Conservation (phyloP, 805 yeast genomes). For the Saccharomycopsis capsularis region DNA sequence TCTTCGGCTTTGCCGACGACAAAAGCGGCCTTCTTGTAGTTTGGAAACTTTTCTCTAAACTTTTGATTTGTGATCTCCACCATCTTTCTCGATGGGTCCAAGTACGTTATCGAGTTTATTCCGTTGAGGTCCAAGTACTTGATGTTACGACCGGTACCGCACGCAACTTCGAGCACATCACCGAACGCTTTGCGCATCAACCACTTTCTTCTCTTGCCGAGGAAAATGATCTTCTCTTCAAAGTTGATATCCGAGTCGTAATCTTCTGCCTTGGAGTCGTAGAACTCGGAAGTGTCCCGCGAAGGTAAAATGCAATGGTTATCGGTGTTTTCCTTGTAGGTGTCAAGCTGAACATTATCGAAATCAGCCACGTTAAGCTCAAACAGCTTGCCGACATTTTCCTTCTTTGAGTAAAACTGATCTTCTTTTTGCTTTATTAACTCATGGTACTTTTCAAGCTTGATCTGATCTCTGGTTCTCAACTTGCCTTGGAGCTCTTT, state of each 20-base stretch:
- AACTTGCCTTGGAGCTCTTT: slow-evolving; percentile 54
- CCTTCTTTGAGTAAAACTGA: slow-evolving; percentile 12
- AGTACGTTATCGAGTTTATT: slow-evolving; percentile 68
- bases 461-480: slow-evolving; percentile 58
- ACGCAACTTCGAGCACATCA: slow-evolving; percentile 88
- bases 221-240: slow-evolving; percentile 39
- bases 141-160: slow-evolving; percentile 94
- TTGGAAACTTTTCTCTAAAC: slow-evolving; percentile 61
- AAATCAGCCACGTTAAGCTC: slow-evolving; percentile 17
- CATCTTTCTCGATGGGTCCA: slow-evolving; percentile 84
- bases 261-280: slow-evolving; percentile 67
- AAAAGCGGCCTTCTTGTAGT: slow-evolving; percentile 67
- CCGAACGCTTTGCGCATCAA: slow-evolving; percentile 72
- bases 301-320: slow-evolving; percentile 47
- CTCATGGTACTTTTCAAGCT: slow-evolving; percentile 51
- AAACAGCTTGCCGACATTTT: slow-evolving; percentile 30
- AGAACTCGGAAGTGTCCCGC: slow-evolving; percentile 74
- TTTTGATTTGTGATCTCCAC: slow-evolving; percentile 70
- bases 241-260: slow-evolving; percentile 73
- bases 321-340: slow-evolving; percentile 16
- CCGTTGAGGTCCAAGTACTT: slow-evolving; percentile 57
- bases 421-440: slow-evolving; percentile 35
- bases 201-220: slow-evolving; percentile 66
- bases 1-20: slow-evolving; percentile 90
- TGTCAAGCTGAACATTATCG: slow-evolving; percentile 19